phyloP scores from a whole-genome alignment of 768 basidiomycete genomes.

The Fomitopsis pulvina region DNA sequence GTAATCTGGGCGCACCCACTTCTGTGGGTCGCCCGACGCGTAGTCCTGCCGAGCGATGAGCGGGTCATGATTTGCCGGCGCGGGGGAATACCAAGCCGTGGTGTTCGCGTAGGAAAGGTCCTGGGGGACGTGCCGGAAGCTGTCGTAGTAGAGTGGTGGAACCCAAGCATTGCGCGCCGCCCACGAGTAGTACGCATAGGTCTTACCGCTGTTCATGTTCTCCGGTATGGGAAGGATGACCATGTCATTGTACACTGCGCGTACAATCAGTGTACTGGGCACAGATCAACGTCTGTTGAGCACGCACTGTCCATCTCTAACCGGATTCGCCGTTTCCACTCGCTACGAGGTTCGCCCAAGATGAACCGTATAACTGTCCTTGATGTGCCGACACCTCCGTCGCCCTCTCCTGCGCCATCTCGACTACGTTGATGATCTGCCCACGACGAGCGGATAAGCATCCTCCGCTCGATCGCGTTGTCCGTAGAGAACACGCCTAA shows the following conservation, averaged over 20 bases:
- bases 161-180: slow-evolving; percentile 88
- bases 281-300: not conserved
- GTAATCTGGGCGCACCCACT: slow-evolving; percentile 87
- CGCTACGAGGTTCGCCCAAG: slow-evolving; percentile 74
- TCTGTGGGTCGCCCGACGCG: slow-evolving; percentile 32
- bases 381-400: slow-evolving; percentile 68
- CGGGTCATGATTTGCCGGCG: slow-evolving; percentile 72
- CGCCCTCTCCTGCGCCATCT: slow-evolving; percentile 63
- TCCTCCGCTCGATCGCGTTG: slow-evolving; percentile 75
- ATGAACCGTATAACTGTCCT: slow-evolving; percentile 86
- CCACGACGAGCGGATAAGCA: slow-evolving; percentile 85
- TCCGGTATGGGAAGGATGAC: slow-evolving; percentile 77
- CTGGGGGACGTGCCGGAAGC: slow-evolving; percentile 35
- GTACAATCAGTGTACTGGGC: not conserved
- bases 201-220: slow-evolving; percentile 97
- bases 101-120: slow-evolving; percentile 62
- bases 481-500: slow-evolving; percentile 90
- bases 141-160: slow-evolving; percentile 60
- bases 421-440: slow-evolving; percentile 78
- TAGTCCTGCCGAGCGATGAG: slow-evolving; percentile 46
- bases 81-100: slow-evolving; percentile 43
- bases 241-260: slow-evolving; percentile 77
- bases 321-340: slow-evolving; percentile 73
- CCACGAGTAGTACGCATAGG: slow-evolving; percentile 89
- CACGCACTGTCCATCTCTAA: slow-evolving; percentile 87